phyloP scores from a whole-genome alignment of 768 basidiomycete genomes.

The Coprinopsis cinerea region DNA sequence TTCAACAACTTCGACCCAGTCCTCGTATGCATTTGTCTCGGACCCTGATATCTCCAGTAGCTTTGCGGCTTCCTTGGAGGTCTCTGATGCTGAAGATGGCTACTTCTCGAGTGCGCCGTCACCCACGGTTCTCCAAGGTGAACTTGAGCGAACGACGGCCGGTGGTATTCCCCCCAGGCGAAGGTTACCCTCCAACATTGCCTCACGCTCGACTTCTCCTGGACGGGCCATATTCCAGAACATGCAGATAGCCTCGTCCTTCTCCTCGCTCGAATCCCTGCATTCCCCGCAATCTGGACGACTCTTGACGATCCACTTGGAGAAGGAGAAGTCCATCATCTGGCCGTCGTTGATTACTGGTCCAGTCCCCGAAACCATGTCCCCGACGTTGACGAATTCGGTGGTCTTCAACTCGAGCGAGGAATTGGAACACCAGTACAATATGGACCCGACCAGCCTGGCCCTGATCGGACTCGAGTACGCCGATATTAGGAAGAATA shows the following conservation, averaged over 20 bases:
- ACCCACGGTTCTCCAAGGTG: constrained; percentile 37
- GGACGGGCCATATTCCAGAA: constrained; percentile 36
- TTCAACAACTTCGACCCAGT: constrained; percentile 72
- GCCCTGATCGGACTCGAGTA: constrained; percentile 65
- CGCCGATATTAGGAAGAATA: constrained; percentile 68
- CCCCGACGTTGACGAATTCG: constrained; percentile 45
- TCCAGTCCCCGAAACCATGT: constrained; percentile 58
- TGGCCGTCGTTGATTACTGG: constrained; percentile 82
- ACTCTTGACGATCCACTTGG: constrained; percentile 71
- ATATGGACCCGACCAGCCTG: constrained; percentile 84
- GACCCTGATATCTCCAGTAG: constrained; percentile 82
- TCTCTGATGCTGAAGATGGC: constrained; percentile 66
- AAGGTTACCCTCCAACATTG: constrained; percentile 22
- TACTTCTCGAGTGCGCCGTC: constrained; percentile 55
- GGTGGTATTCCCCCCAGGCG: constrained; percentile 16
- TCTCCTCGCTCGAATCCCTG: constrained; percentile 72
- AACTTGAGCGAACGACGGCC: constrained; percentile 20
- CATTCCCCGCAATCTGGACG: constrained; percentile 54
- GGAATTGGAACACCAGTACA: constrained; percentile 60
- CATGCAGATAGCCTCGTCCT: constrained; percentile 51
- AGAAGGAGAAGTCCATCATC: constrained; percentile 73
- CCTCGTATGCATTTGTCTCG: constrained; percentile 72
- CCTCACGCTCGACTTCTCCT: constrained; percentile 54
- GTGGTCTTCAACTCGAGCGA: constrained; percentile 46
- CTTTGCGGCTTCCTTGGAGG: constrained; percentile 76